Evolutionary conservation across 176 grass and related monocot species (phyloP).

Genomic region (Phoenix roebelenii): DNA sequence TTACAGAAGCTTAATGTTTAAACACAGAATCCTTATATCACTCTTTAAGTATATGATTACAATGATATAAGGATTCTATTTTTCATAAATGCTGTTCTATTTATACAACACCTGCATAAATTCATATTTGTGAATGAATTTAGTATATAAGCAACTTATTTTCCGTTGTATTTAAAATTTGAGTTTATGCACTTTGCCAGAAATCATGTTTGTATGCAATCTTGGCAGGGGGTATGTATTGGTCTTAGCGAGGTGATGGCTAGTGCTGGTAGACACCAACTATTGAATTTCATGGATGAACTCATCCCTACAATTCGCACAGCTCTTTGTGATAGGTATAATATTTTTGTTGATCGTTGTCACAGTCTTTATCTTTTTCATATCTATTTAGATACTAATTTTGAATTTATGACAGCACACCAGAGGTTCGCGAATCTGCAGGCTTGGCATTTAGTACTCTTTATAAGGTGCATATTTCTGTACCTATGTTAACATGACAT

Average conservation of each 20-base stretch:
- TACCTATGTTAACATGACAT: not conserved
- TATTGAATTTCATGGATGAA: conserved; percentile 84
- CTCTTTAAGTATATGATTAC: too few species aligned
- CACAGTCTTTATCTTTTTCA: conserved; percentile 11
- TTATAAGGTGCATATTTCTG: conserved; percentile 60
- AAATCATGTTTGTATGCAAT: too few species aligned
- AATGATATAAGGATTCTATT: too few species aligned
- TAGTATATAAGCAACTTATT: too few species aligned
- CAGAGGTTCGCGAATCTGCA: conserved; percentile 97
- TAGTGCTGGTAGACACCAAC: conserved; percentile 84
- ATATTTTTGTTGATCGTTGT: conserved; percentile 23
- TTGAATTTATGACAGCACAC: conserved; percentile 37
- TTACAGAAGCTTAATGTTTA: too few species aligned
- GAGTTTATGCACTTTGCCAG: too few species aligned
- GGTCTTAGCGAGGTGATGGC: conserved; percentile 99
- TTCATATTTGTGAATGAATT: too few species aligned
- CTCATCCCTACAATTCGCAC: conserved; percentile 97
- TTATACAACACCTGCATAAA: too few species aligned
- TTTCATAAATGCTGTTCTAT: too few species aligned
- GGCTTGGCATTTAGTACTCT: conserved; percentile 97
- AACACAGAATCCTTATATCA: too few species aligned
- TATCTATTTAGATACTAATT: conserved; percentile 5
- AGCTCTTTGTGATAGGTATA: conserved; percentile 96
- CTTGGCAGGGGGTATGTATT: conserved; percentile 83
- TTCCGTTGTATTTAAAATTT: too few species aligned